Evolutionary conservation across 257 asterid genomes (phyloP).

Genomic region (Orobanche coerulescens): DNA sequence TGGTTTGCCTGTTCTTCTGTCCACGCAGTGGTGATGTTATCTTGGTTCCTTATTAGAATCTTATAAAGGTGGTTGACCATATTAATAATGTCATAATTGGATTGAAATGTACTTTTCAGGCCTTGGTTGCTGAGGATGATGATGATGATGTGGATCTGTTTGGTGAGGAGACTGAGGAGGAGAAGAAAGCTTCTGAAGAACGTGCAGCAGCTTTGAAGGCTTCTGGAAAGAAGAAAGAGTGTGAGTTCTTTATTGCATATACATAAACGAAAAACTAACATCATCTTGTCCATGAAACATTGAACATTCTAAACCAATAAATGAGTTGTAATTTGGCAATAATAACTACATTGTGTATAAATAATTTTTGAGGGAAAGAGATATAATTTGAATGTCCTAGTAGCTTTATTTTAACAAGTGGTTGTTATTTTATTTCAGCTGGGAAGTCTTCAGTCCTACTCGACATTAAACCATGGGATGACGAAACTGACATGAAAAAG

Average conservation of each 20-base stretch:
- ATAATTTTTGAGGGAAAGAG: neutral
- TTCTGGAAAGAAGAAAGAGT: conserved; percentile 82
- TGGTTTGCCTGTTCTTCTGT: neutral
- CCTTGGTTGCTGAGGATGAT: conserved; percentile 67
- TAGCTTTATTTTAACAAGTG: neutral
- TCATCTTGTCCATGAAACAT: neutral
- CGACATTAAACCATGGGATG: conserved; percentile 96
- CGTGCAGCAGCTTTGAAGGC: conserved; percentile 89
- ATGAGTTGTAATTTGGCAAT: neutral
- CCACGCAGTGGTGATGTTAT: neutral
- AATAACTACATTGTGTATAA: neutral
- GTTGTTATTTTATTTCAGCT: conserved; percentile 32
- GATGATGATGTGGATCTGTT: conserved; percentile 87
- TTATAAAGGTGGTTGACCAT: neutral
- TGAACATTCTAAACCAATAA: neutral
- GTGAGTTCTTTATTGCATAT: conserved; percentile 32
- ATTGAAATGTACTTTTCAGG: conserved; percentile 26
- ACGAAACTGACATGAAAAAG: conserved; percentile 91
- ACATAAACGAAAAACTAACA: neutral
- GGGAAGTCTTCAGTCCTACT: conserved; percentile 52
- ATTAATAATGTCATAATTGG: neutral
- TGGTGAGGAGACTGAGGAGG: conserved; percentile 97
- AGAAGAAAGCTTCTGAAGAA: conserved; percentile 82
- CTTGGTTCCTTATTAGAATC: neutral
- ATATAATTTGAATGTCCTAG: neutral